These are phyloP conservation scores for Chlamydomonas sp. DNA, from an alignment of 139 green algal species.

Conservation along the genomic window DNA sequence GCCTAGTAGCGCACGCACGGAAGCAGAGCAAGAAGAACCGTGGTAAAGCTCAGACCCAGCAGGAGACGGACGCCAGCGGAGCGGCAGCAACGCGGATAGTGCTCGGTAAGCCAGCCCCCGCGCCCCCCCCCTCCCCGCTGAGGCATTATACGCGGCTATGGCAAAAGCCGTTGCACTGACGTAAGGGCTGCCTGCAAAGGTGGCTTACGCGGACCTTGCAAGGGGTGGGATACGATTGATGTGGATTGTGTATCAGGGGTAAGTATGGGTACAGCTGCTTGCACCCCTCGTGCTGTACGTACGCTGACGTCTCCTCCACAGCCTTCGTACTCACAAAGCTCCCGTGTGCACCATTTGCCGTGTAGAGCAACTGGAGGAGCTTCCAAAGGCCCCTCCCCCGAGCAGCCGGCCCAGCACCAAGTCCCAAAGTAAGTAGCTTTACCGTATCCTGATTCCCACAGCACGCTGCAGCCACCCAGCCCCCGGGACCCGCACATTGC, in stretches of 20 bases:
- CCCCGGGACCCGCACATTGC: too few species aligned
- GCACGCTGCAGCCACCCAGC: too few species aligned
- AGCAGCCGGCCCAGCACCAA: not conserved
- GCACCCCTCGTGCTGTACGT: too few species aligned
- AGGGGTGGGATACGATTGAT: too few species aligned
- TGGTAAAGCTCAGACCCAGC: not conserved
- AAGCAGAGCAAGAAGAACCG: slow-evolving; percentile 21
- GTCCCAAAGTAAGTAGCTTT: too few species aligned
- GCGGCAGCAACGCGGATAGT: not conserved
- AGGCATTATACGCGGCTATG: not conserved
- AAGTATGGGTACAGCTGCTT: too few species aligned
- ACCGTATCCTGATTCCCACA: not conserved
- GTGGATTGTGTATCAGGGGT: too few species aligned
- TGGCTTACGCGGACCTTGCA: too few species aligned
- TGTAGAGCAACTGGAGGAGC: not conserved
- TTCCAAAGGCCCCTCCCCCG: not conserved
- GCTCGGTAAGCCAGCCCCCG: not conserved
- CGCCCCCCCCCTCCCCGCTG: too few species aligned
- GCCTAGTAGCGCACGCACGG: not conserved
- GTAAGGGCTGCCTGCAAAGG: too few species aligned
- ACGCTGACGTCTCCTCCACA: too few species aligned
- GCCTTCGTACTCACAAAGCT: not conserved
- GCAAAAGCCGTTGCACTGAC: not conserved
- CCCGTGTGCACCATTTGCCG: not conserved
- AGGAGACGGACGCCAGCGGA: not conserved